Base-by-base conservation (phyloP, 345 rosid genomes). In the Pelargonium nanum region DNA sequence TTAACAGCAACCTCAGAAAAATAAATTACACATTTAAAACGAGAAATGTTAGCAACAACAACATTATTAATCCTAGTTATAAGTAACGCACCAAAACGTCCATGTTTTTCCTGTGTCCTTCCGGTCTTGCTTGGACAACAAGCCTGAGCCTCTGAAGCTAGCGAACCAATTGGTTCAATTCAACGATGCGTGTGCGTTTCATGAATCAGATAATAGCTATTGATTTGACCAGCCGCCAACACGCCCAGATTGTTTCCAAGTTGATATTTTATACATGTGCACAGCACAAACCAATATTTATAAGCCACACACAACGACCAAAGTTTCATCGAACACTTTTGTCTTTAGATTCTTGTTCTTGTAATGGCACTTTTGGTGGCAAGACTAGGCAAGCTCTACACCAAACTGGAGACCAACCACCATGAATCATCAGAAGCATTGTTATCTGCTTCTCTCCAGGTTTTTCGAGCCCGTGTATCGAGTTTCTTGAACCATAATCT, bases 371-470 rank as follows among this genome's bases (percentile, higher is more conserved):
- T 78, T 48, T 66, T 76, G 75, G 66, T 71, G 25, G 67, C 56
- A 5, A 78, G 56, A 57, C 50, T 80, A 28, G 12, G 58, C 76
- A 82, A 78, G 59, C 26, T 85, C 22, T 73, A 60, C 66, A 53
- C 56, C 77, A 76, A 75, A 55, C 79, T 78, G 81, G 87, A 81
- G 64, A 65, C 70, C 44, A 55, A 48, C 30, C 74, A 68, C 16
- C 63, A 57, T 48, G 64, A 58, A 8, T 25, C 32, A 0, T 54
- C 20, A 54, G 24, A 63, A 1, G 81, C 78, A 26, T 72, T 64
- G 20, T 70, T 79, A 21, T 57, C 73, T 13, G 74, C 77, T 56
- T 55, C 74, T 25, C 56, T 77, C 0, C 63, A 74, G 61, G 74
- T 67, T 58, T 83, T 80, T 63, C 52, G 70, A 60, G 66, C 74